These are phyloP conservation scores for Dactylellina leptospora DNA, from an alignment of 2,329 filamentous ascomycete species.

Conservation along the genomic window DNA sequence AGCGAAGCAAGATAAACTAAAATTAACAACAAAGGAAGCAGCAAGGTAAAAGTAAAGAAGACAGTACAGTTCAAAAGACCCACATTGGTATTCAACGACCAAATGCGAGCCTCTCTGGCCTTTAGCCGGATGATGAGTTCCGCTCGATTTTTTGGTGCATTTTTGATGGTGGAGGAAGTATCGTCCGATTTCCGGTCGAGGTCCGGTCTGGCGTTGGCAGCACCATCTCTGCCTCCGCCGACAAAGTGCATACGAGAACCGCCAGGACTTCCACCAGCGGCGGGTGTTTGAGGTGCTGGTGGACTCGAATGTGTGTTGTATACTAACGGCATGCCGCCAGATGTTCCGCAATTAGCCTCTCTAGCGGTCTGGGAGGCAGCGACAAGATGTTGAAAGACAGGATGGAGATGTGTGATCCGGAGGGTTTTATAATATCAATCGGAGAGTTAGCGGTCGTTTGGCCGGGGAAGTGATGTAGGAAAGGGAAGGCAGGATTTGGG, in stretches of 20 bases:
- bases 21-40: background rate
- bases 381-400: constrained; percentile 5
- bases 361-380: constrained; percentile 49
- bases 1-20: constrained; percentile 7
- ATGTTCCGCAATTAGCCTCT: constrained; percentile 52
- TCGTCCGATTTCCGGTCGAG: constrained; percentile 7
- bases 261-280: constrained; percentile 29
- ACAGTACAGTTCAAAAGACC: constrained; percentile 50
- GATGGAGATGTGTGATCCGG: constrained; percentile 15
- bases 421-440: constrained; percentile 11
- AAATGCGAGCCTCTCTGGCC: constrained; percentile 76
- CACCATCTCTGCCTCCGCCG: constrained; percentile 20
- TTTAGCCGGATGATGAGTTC: constrained; percentile 88
- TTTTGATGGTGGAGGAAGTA: constrained; percentile 8
- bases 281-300: constrained; percentile 24
- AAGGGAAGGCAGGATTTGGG: background rate
- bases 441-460: background rate
- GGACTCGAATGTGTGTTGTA: constrained; percentile 52
- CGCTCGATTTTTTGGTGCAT: constrained; percentile 67
- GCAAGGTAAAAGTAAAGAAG: constrained; percentile 2
- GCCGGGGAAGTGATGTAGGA: background rate
- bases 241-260: constrained; percentile 38
- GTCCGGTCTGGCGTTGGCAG: constrained; percentile 39
- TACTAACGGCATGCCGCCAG: constrained; percentile 53
- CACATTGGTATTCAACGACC: constrained; percentile 73